Evolutionary conservation across 768 basidiomycete genomes (phyloP).

Genomic region (Mycena venus): DNA sequence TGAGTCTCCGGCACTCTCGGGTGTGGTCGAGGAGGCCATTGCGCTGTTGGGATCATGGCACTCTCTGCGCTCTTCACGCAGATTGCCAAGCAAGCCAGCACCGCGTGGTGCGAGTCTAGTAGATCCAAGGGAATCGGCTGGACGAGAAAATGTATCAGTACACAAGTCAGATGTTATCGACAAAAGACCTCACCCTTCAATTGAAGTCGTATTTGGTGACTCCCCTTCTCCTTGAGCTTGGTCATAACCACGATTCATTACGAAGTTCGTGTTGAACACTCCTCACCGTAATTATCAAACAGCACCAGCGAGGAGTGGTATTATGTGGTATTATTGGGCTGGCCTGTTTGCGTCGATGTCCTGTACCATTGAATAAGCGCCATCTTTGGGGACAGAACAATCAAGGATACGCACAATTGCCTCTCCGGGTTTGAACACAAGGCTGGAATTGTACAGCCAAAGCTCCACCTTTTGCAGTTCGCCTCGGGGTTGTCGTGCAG

Average conservation of each 20-base stretch:
- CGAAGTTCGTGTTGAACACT: not conserved
- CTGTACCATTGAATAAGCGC: conserved; percentile 42
- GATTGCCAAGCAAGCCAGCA: conserved; percentile 77
- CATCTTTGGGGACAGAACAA: conserved; percentile 3
- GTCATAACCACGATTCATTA: conserved; percentile 79
- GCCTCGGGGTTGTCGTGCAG: conserved; percentile 61
- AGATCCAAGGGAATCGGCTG: conserved; percentile 96
- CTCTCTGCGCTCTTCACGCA: conserved; percentile 55
- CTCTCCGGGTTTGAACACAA: conserved; percentile 87
- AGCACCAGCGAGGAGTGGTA: conserved; percentile 64
- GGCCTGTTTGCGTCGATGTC: conserved; percentile 92
- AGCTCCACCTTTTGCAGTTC: conserved; percentile 85
- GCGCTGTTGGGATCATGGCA: conserved; percentile 39
- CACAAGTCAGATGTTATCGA: not conserved
- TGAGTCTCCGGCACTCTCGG: conserved; percentile 64
- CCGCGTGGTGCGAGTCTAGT: conserved; percentile 82
- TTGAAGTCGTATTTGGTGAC: conserved; percentile 84
- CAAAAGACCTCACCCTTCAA: conserved; percentile 69
- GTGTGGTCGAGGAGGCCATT: conserved; percentile 32
- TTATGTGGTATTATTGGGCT: conserved; percentile 73
- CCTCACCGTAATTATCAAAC: conserved; percentile 94
- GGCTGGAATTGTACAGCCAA: conserved; percentile 86
- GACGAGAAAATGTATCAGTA: conserved; percentile 7
- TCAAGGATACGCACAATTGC: conserved; percentile 59
- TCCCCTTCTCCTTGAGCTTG: conserved; percentile 84